phyloP scores from a whole-genome alignment of 495 filamentous ascomycete species.

The Penicillium maclennaniae region DNA sequence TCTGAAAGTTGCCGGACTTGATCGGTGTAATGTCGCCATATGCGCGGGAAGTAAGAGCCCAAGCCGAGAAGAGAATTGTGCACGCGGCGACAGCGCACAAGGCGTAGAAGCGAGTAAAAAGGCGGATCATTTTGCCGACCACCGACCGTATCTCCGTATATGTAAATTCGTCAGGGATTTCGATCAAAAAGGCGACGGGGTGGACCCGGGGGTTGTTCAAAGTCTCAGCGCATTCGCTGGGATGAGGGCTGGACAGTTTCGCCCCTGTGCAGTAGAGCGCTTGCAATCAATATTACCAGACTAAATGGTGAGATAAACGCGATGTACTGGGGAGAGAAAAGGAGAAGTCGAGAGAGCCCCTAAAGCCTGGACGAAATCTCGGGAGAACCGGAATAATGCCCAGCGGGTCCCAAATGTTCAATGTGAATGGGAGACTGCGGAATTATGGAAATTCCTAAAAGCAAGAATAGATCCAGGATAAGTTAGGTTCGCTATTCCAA shows the following conservation, averaged over 20 bases:
- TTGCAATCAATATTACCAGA: background rate
- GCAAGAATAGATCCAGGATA: background rate
- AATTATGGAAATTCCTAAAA: background rate
- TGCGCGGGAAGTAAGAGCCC: constrained; percentile 28
- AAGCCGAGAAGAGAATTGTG: constrained; percentile 34
- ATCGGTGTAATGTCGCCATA: constrained; percentile 25
- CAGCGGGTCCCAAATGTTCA: constrained; percentile 2
- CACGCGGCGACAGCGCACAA: constrained; percentile 31
- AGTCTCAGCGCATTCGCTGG: background rate
- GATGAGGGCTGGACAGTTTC: background rate
- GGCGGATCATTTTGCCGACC: constrained; percentile 18
- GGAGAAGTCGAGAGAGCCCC: background rate
- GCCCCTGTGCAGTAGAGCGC: background rate
- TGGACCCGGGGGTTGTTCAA: background rate
- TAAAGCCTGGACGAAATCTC: background rate
- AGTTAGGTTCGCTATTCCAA: background rate
- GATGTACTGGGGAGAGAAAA: background rate
- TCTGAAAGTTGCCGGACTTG: constrained; percentile 16
- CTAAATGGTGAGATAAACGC: background rate
- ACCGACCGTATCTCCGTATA: no score
- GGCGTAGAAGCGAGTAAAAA: constrained; percentile 34
- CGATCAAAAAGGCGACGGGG: background rate
- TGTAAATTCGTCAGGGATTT: background rate
- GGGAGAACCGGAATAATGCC: constrained; percentile 13
- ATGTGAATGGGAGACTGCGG: background rate